Conservation (phyloP, 2,329 filamentous ascomycete genomes). For the Zopfia rhizophila region DNA sequence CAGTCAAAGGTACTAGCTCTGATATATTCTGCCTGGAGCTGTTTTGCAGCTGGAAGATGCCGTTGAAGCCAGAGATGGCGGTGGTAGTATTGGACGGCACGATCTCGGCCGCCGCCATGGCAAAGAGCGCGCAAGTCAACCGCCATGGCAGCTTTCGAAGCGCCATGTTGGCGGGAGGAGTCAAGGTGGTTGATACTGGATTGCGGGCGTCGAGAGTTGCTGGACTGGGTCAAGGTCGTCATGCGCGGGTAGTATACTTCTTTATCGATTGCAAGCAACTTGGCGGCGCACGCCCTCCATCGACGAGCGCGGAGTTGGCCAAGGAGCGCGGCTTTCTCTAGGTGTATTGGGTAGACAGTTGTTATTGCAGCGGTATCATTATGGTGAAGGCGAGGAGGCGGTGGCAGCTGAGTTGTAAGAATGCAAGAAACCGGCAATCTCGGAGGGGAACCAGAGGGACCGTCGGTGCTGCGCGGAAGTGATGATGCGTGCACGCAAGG, state of each 20-base stretch:
- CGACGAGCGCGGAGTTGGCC: constrained; percentile 1
- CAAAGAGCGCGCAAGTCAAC: constrained; percentile 36
- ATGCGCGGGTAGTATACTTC: constrained; percentile 11
- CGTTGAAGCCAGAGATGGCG: constrained; percentile 16
- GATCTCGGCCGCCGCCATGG: constrained; percentile 32
- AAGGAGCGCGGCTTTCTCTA: too few species aligned
- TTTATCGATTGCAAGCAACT: constrained; percentile 26
- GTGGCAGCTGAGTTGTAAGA: background rate
- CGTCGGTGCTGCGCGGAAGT: constrained; percentile 7
- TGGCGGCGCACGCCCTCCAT: constrained; percentile 15
- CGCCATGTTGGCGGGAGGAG: constrained; percentile 8
- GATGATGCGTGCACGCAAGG: constrained; percentile 25
- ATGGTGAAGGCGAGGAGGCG: background rate
- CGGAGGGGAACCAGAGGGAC: constrained; percentile 6
- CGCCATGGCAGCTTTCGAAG: constrained; percentile 30
- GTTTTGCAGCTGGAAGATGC: constrained; percentile 29
- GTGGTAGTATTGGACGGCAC: constrained; percentile 39
- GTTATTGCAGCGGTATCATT: constrained; percentile 4
- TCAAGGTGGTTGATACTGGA: background rate
- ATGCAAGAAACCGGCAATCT: constrained; percentile 8
- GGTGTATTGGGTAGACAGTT: too few species aligned
- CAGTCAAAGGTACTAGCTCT: constrained; percentile 39
- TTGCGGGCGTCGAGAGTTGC: background rate
- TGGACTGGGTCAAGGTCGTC: background rate
- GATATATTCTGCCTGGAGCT: constrained; percentile 28